phyloP scores from a whole-genome alignment of 2,329 filamentous ascomycete species.

The Berkeleyomyces basicola region DNA sequence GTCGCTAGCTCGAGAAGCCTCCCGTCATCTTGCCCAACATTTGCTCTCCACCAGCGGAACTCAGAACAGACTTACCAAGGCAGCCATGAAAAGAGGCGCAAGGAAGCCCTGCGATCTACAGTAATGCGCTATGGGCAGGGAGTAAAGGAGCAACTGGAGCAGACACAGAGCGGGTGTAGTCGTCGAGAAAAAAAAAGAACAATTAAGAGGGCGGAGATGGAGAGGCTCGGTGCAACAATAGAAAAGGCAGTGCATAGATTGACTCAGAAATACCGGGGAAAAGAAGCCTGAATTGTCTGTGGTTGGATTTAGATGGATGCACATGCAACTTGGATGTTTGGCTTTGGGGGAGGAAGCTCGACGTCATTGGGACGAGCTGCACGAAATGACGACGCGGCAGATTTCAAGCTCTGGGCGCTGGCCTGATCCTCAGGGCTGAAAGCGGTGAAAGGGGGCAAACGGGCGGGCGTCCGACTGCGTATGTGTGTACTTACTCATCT shows the following conservation, averaged over 20 bases:
- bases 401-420: background rate
- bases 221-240: background rate
- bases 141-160: background rate
- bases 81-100: slow-evolving; percentile 9
- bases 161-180: background rate
- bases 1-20: background rate
- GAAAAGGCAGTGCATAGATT: background rate
- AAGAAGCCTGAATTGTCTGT: background rate
- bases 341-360: background rate
- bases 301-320: background rate
- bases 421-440: slow-evolving; percentile 1
- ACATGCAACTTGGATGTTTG: background rate
- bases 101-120: background rate
- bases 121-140: background rate
- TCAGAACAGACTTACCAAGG: slow-evolving; percentile 8
- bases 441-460: background rate
- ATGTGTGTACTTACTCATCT: too few species aligned
- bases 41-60: background rate
- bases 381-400: background rate
- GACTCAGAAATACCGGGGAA: background rate
- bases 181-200: background rate
- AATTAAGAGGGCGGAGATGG: background rate
- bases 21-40: background rate
- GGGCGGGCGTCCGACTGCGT: too few species aligned
- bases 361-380: background rate